Evolutionary conservation across 345 rosid species (phyloP), one percentile per base, ranked within the genome.

Genomic region (Leavenworthia alabamica): DNA sequence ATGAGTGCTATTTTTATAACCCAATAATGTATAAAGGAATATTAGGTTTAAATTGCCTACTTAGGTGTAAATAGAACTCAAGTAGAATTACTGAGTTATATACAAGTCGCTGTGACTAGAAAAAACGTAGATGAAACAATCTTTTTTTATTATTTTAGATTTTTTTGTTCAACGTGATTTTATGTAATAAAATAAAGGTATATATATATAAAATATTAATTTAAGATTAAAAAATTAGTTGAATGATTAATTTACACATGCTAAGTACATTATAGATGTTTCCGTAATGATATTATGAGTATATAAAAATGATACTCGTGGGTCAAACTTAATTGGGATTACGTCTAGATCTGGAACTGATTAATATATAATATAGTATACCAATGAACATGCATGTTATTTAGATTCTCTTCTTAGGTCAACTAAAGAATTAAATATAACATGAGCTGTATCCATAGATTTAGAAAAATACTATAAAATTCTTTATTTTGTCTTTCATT

Each of bases 341-440:
- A 29, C 68, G 57, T 54, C 47, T 62, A 29, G 67, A 53, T 60
- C 73, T 69, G 40, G 7, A 20, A 52, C 31, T 28, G 48, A 53
- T 63, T 48, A 50, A 27, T 39, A 39, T 39, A 62, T 29, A 16
- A 5, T 55, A 45, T 55, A 64, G 74, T 29, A 20, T 46, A 62
- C 69, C 69, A 62, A 62, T 70, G 64, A 70, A 56, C 69, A 55
- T 32, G 64, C 53, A 70, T 56, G 64, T 40, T 40, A 36, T 37
- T 29, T 62, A 63, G 39, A 56, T 63, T 56, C 59, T 63, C 50
- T 56, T 27, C 22, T 23, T 12, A 29, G 10, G 74, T 62, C 75
- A 63, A 63, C 65, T 63, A 16, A 62, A 8, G 2, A 12, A 55
- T 39, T 46, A 20, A 16, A 40, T 45, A 59, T 32, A 32, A 15